Evolutionary conservation across 208 protist genomes (phyloP), one percentile per base, ranked within the genome.

Genomic region (Trypanosoma platydactyli): DNA sequence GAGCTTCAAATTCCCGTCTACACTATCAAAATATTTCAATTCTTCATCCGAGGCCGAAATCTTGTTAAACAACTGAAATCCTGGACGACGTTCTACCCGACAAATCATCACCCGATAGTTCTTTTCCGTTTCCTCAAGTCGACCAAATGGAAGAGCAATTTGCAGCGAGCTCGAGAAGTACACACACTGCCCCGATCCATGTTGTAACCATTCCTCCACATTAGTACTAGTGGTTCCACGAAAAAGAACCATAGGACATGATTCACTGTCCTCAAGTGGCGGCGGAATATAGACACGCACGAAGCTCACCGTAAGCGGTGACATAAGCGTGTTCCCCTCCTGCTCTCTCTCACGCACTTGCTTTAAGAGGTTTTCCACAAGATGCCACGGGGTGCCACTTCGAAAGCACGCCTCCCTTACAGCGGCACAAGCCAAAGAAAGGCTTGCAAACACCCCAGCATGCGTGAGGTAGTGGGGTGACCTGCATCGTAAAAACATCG

Each of bases 81-180:
- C 57, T 9, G 27, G 49, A 6, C 35, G 55, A 13, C 55, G 54
- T 6, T 41, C 57, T 15, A 71, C 66, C 6, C 66, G 66, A 35
- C 66, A 71, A 4, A 71, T 30, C 33, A 22, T 46, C 22, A 71
- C 42, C 0, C 66, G 42, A 30, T 64, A 56, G 24, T 18, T 44
- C 3, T 49, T 18, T 18, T 40, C 2, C 3, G n/a, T 22, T 29
- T 41, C 24, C 5, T 45, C 24, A 22, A 71, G 13, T 44, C 24
- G 15, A 6, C 66, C 66, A 20, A 63, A 71, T 25, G 66, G 55
- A 5, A 71, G 48, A 22, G 66, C 54, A 29, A 58, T 35, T 4
- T 29, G 57, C 16, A 71, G 57, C 25, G 66, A 71, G 29, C 56
- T 71, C 2, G 66, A 64, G 48, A 71, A 71, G 48, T 41, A 71